Percentiles rank a stretch among this genome's conserved stretches.
Evolutionary conservation across 305 asterid species (phyloP).

Genomic region (Fraxinus paxiana): DNA sequence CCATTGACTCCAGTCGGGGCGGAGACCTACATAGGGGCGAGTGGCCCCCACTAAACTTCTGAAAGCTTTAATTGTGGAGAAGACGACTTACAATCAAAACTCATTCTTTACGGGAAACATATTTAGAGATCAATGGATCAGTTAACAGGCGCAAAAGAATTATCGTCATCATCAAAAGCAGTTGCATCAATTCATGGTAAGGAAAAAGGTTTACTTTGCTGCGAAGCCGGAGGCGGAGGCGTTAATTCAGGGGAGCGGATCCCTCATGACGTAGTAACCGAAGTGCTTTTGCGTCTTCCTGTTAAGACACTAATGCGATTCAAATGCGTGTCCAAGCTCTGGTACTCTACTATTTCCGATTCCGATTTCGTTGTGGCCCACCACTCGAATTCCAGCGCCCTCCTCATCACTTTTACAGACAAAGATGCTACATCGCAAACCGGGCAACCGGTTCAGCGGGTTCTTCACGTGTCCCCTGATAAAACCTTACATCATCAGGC

Average conservation of each 20-base stretch:
- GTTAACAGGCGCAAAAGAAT: not conserved
- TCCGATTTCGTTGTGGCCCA: not conserved
- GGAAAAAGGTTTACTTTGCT: not conserved
- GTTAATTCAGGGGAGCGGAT: not conserved
- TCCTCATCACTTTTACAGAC: not conserved
- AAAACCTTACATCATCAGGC: constrained; percentile 9
- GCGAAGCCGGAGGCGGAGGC: not conserved
- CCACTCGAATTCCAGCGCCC: not conserved
- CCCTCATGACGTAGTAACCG: not conserved
- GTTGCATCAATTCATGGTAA: not conserved
- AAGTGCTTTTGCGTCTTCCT: not conserved
- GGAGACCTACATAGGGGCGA: not conserved
- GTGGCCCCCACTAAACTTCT: not conserved
- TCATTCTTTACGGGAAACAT: not conserved
- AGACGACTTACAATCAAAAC: not conserved
- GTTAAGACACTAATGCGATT: not conserved
- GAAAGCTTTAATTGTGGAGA: not conserved
- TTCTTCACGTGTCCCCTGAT: not conserved
- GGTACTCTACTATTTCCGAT: not conserved
- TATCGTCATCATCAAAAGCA: not conserved
- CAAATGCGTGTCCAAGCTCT: constrained; percentile 3
- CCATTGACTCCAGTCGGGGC: not conserved
- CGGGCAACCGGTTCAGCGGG: not conserved
- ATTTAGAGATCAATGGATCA: not conserved
- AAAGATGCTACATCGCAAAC: not conserved